These are phyloP conservation scores for Gossypium longicalyx DNA, from an alignment of 345 rosid genomes.

Conservation along the genomic window DNA sequence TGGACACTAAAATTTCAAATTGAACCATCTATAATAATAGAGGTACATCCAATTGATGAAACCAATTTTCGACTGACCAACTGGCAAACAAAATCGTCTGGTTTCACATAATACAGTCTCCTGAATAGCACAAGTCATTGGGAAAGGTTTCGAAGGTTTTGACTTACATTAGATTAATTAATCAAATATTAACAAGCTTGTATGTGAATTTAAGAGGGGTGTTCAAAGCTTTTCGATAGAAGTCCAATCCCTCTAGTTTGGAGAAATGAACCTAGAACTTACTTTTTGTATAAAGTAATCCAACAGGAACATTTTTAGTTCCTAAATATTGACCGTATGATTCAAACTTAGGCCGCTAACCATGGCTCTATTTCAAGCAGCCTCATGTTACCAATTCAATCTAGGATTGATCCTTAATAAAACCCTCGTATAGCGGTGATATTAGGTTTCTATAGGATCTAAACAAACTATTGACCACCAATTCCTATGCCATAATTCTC, in stretches of 20 bases:
- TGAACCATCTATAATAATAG: neutral
- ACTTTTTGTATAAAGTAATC: neutral
- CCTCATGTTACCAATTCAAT: constrained; percentile 12
- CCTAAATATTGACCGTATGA: neutral
- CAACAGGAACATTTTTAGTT: neutral
- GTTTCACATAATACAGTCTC: neutral
- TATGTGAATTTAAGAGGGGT: neutral
- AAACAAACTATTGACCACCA: neutral
- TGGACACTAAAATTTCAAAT: no score
- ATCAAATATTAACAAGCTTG: neutral
- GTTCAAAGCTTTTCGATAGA: neutral
- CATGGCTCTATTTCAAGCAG: neutral
- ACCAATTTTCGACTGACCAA: no score
- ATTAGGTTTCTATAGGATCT: neutral
- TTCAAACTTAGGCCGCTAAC: neutral
- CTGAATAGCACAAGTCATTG: neutral
- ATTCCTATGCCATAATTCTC: neutral
- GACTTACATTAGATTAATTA: neutral
- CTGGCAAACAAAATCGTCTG: neutral
- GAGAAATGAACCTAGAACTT: neutral
- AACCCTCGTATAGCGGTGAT: neutral
- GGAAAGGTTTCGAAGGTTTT: neutral
- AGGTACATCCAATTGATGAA: no score
- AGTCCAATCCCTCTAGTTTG: neutral
- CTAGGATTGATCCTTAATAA: neutral